These are phyloP conservation scores for Fraxinus angustifolia DNA, from an alignment of 305 asterid species.

Conservation along the genomic window DNA sequence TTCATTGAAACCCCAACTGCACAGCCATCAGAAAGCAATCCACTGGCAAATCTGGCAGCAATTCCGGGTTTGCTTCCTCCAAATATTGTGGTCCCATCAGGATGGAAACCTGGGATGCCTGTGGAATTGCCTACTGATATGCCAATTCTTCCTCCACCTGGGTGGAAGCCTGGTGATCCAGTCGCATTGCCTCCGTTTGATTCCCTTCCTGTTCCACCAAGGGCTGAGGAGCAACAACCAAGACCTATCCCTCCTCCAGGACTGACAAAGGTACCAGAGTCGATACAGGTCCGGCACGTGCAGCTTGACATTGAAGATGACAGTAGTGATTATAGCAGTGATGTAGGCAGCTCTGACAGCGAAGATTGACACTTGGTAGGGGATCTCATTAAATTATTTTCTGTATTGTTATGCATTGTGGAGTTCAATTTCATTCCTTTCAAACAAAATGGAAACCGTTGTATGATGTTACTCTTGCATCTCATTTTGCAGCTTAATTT, in stretches of 20 bases:
- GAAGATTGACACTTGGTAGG: slow-evolving; percentile 46
- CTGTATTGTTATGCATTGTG: neutral
- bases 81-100: slow-evolving; percentile 65
- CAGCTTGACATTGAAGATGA: slow-evolving; percentile 85
- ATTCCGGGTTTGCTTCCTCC: slow-evolving; percentile 56
- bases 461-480: neutral
- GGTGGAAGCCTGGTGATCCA: slow-evolving; percentile 94
- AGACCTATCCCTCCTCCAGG: slow-evolving; percentile 47
- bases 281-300: slow-evolving; percentile 80
- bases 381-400: neutral
- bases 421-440: neutral
- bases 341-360: slow-evolving; percentile 64
- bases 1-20: slow-evolving; percentile 41
- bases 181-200: slow-evolving; percentile 67
- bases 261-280: slow-evolving; percentile 50
- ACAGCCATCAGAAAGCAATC: slow-evolving; percentile 31
- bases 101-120: slow-evolving; percentile 94
- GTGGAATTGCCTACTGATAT: slow-evolving; percentile 73
- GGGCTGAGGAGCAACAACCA: slow-evolving; percentile 52
- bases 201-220: slow-evolving; percentile 48
- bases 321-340: slow-evolving; percentile 68
- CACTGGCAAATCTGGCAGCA: slow-evolving; percentile 31
- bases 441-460: neutral
- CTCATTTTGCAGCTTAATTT: neutral
- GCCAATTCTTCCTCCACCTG: slow-evolving; percentile 73